Conservation (phyloP, 768 basidiomycete species). For the Coprinellus micaceus region DNA sequence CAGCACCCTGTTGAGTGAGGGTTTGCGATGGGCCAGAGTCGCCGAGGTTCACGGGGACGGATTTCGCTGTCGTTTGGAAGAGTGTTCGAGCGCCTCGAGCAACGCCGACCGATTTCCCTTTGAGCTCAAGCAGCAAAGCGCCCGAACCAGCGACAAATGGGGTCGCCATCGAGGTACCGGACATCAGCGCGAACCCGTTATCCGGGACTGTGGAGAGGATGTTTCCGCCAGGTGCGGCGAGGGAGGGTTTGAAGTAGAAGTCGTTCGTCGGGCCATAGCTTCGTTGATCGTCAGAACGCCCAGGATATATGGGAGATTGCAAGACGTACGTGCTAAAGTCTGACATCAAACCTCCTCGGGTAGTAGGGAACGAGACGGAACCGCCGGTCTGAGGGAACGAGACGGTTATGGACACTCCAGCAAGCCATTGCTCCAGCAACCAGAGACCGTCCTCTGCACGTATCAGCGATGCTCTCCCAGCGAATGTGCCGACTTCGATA, state of each 20-base stretch:
- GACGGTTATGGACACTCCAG: conserved; percentile 37
- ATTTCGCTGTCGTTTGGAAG: conserved; percentile 47
- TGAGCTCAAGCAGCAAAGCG: conserved; percentile 36
- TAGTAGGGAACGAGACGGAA: conserved; percentile 41
- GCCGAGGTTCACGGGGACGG: conserved; percentile 39
- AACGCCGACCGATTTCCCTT: conserved; percentile 28
- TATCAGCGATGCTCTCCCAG: conserved; percentile 39
- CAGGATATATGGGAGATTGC: background rate
- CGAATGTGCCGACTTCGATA: conserved; percentile 44
- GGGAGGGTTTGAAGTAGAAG: conserved; percentile 47
- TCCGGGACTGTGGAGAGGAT: conserved; percentile 43
- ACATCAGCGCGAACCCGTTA: conserved; percentile 32
- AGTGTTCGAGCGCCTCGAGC: conserved; percentile 31
- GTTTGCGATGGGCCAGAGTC: conserved; percentile 51
- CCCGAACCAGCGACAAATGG: conserved; percentile 41
- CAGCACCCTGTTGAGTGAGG: conserved; percentile 51
- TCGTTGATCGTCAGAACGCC: background rate
- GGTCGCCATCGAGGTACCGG: conserved; percentile 38
- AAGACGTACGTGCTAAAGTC: conserved; percentile 36
- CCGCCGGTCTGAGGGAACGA: conserved; percentile 47
- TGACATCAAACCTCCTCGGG: conserved; percentile 53
- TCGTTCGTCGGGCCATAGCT: conserved; percentile 60
- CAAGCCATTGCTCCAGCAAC: conserved; percentile 47
- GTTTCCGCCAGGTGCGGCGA: conserved; percentile 48
- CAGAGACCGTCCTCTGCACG: conserved; percentile 50